These are phyloP conservation scores for Sarcodon aspratus DNA, from an alignment of 768 basidiomycete species.

Conservation along the genomic window DNA sequence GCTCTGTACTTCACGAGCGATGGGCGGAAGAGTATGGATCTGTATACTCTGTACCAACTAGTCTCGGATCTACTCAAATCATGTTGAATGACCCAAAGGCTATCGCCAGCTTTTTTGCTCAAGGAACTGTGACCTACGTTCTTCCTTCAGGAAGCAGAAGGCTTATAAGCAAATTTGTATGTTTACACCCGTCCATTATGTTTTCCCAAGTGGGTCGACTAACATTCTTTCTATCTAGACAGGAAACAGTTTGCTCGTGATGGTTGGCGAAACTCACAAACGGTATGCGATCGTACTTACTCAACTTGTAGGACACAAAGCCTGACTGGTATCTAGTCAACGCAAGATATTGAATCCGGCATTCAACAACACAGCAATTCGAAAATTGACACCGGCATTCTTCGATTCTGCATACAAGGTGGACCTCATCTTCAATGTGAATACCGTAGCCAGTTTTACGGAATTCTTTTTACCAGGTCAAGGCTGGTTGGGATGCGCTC, in stretches of 20 bases:
- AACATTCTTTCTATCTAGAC: too few relatives aligned
- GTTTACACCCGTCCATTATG: neutral
- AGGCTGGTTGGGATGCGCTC: constrained; percentile 20
- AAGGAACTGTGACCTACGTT: constrained; percentile 37
- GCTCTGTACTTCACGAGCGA: constrained; percentile 25
- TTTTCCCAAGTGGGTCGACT: too few relatives aligned
- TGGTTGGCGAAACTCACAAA: constrained; percentile 31
- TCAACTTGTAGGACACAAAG: too few relatives aligned
- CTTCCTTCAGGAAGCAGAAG: constrained; percentile 20
- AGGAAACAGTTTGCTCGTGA: constrained; percentile 26
- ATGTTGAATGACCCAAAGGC: constrained; percentile 27
- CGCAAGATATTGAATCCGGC: constrained; percentile 39
- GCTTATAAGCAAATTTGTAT: constrained; percentile 27
- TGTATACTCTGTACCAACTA: constrained; percentile 26
- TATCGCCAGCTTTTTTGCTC: constrained; percentile 35
- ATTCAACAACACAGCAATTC: constrained; percentile 40
- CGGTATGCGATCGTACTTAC: constrained; percentile 16
- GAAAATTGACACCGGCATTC: constrained; percentile 33
- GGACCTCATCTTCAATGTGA: neutral
- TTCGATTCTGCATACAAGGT: constrained; percentile 43
- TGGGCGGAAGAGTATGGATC: constrained; percentile 40
- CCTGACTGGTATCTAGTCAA: constrained; percentile 26
- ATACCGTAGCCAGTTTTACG: neutral
- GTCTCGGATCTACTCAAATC: constrained; percentile 8
- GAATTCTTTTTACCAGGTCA: constrained; percentile 15